Percentiles rank a stretch among this genome's conserved stretches.
Evolutionary conservation across 1,284 basidiomycete genomes (phyloP).

Genomic region (Marasmius fiardii): DNA sequence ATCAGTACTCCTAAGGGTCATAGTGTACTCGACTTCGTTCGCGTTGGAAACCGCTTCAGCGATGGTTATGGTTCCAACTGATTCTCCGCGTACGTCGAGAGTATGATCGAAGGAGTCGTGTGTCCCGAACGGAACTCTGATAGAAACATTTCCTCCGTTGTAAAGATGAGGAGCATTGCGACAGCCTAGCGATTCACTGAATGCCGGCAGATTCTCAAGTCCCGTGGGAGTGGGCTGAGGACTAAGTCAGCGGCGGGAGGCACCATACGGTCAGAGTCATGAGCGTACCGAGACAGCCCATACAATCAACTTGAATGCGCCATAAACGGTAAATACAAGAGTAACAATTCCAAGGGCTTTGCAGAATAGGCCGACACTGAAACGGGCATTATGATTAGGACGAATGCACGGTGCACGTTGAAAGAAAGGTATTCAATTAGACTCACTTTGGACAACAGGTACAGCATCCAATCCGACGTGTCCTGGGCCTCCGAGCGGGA

Average conservation of each 20-base stretch:
- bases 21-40: constrained; percentile 44
- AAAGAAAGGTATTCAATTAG: too few species aligned
- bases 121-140: constrained; percentile 35
- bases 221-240: constrained; percentile 45
- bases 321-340: constrained; percentile 37
- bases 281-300: constrained; percentile 46
- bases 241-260: background rate
- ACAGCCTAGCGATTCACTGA: constrained; percentile 51
- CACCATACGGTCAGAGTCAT: background rate
- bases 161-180: constrained; percentile 39
- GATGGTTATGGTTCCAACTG: constrained; percentile 49
- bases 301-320: constrained; percentile 37
- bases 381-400: too few species aligned
- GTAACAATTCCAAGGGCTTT: constrained; percentile 52
- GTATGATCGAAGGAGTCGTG: constrained; percentile 36
- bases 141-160: constrained; percentile 33
- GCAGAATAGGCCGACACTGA: constrained; percentile 50
- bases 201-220: constrained; percentile 51
- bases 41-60: constrained; percentile 36
- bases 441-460: too few species aligned
- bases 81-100: constrained; percentile 43
- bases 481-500: constrained; percentile 27
- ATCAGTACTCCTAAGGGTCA: constrained; percentile 42
- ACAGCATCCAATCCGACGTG: constrained; percentile 37
- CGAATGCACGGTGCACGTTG: too few species aligned